Base-by-base conservation (phyloP, 225 moss, liverwort and hornwort genomes). In the Asterella californica region DNA sequence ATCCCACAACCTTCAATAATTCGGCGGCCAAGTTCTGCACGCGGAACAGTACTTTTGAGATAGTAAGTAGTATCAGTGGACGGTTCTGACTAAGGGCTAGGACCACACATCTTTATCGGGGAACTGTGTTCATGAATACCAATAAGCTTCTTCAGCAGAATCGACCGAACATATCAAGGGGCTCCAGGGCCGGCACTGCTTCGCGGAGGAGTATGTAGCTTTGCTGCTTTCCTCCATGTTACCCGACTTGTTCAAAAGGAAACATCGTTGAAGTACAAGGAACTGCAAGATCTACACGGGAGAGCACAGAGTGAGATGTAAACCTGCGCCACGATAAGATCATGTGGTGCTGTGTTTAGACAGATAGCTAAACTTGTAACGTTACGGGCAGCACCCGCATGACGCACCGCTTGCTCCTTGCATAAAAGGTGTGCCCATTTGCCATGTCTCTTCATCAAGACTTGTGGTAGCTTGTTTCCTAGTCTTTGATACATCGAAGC, bases 361-460 rank as follows among this genome's bases (percentile, higher is more conserved):
- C 86, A 88, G 34, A 91, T 69, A 48, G 89, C 90, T 78, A 93
- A 81, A 68, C 83, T 66, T 79, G 83, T 84, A 83, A 91, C 80
- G 73, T 87, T 85, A 32, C 80, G 87, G 68, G 90, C 87, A 83
- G 88, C 90, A 60, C 88, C 91, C 64, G 79, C 79, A 77, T 88
- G 86, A 22, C 82, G 80, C 38, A 91, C 79, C 10, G 79, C 82
- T 70, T 85, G 88, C 65, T 81, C 83, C 79, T 81, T 88, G 82
- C 90, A 91, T 55, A 86, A n/a, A 49, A 70, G 82, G 49, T 83
- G 84, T 80, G 85, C 88, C 94, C 95, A 95, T 46, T 79, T 21
- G 12, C 88, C 90, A 83, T 90, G 90, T 48, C 83, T 83, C 74
- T 85, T 91, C 93, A 95, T 93, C 81, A 90, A 72, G 22, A 63